These are phyloP conservation scores for Boletus barrowsii DNA, from an alignment of 768 basidiomycete species.

Conservation along the genomic window DNA sequence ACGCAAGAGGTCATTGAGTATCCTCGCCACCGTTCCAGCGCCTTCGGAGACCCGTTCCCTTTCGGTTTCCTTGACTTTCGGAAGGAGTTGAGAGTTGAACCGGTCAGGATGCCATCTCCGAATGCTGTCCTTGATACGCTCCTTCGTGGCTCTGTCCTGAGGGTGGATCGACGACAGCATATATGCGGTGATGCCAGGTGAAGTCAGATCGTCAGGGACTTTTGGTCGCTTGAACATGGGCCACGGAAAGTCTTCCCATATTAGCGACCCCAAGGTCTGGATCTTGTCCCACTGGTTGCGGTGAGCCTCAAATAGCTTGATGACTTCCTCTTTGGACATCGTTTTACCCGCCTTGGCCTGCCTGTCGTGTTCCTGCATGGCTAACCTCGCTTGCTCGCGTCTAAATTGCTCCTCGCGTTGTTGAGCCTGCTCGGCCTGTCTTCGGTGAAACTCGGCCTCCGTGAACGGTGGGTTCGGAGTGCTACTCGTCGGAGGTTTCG, in stretches of 20 bases:
- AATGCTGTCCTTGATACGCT: constrained; percentile 73
- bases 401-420: constrained; percentile 69
- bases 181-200: constrained; percentile 54
- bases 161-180: constrained; percentile 57
- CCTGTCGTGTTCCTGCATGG: constrained; percentile 48
- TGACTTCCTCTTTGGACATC: constrained; percentile 55
- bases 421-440: constrained; percentile 59
- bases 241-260: constrained; percentile 74
- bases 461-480: constrained; percentile 25
- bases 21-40: constrained; percentile 69
- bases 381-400: constrained; percentile 61
- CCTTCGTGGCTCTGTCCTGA: constrained; percentile 53
- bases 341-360: constrained; percentile 41
- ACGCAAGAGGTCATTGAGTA: constrained; percentile 67
- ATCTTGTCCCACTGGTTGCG: constrained; percentile 60
- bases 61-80: constrained; percentile 61
- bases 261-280: constrained; percentile 38
- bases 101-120: constrained; percentile 81
- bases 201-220: constrained; percentile 59
- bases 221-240: constrained; percentile 59
- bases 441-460: constrained; percentile 60
- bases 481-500: constrained; percentile 15
- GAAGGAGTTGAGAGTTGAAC: constrained; percentile 67
- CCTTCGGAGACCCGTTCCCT: constrained; percentile 66
- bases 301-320: constrained; percentile 56